Percentiles rank a stretch among this genome's conserved stretches.
Conservation (phyloP, 176 grass and related monocot genomes). For the Triticum turgidum region DNA sequence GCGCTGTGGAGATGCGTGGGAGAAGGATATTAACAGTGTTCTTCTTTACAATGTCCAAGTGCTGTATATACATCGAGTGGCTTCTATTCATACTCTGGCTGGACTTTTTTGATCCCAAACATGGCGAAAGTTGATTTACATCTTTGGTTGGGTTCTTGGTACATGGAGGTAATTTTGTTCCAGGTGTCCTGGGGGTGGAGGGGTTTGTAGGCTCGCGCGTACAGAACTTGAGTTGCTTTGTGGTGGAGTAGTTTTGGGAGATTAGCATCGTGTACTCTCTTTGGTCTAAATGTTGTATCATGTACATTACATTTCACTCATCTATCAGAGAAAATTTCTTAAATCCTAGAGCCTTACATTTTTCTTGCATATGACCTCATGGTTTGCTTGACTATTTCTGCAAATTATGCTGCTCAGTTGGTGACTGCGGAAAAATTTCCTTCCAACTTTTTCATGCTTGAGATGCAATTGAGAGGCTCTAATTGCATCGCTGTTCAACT, state of each 20-base stretch:
- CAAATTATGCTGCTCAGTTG: background rate
- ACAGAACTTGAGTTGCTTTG: constrained; percentile 43
- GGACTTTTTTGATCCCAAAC: constrained; percentile 38
- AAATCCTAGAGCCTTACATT: background rate
- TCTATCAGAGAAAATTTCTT: constrained; percentile 33
- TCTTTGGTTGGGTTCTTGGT: constrained; percentile 40
- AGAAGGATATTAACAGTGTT: constrained; percentile 35
- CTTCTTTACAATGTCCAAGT: constrained; percentile 46
- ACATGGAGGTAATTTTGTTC: constrained; percentile 44
- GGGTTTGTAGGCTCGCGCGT: constrained; percentile 36
- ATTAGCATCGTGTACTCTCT: constrained; percentile 50
- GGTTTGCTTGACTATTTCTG: constrained; percentile 14
- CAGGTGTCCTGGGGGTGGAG: background rate
- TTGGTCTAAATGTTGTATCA: constrained; percentile 41
- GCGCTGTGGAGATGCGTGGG: constrained; percentile 24
- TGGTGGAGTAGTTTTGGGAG: constrained; percentile 53
- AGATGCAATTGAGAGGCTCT: background rate
- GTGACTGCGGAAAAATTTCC: background rate
- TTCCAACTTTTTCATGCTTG: background rate
- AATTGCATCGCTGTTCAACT: background rate
- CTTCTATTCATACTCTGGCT: constrained; percentile 42
- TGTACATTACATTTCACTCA: constrained; percentile 50
- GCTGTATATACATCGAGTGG: constrained; percentile 45
- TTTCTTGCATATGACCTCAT: constrained; percentile 13
- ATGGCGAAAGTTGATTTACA: constrained; percentile 27